Percentiles rank a stretch among this genome's conserved stretches.
Evolutionary conservation across 2,329 filamentous ascomycete species (phyloP).

Genomic region (Neopestalotiopsis clavispora): DNA sequence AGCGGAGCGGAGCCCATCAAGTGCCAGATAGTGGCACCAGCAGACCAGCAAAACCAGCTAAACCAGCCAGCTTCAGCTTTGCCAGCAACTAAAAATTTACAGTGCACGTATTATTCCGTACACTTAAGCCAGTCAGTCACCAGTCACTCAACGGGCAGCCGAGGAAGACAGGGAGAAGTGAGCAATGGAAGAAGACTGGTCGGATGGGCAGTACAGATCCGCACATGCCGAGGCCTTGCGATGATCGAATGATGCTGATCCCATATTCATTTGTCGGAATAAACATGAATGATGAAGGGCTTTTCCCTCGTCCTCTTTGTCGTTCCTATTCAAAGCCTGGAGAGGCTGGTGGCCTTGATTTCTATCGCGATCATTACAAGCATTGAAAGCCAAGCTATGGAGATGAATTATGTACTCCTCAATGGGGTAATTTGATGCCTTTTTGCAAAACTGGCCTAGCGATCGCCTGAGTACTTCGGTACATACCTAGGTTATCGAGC

Average conservation of each 20-base stretch:
- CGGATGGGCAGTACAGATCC: neutral
- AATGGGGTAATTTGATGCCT: too few species aligned
- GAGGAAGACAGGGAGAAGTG: neutral
- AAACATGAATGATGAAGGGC: neutral
- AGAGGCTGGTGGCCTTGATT: too few species aligned
- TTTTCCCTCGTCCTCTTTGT: neutral
- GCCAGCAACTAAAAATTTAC: too few species aligned
- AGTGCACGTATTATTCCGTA: too few species aligned
- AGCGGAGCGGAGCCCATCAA: neutral
- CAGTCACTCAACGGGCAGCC: neutral
- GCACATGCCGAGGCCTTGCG: neutral
- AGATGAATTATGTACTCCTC: too few species aligned
- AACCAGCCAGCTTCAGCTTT: neutral
- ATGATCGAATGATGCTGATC: conserved; percentile 1
- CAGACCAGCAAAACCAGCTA: neutral
- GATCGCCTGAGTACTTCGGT: neutral
- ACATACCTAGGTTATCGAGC: neutral
- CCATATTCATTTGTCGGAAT: neutral
- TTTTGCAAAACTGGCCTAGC: too few species aligned
- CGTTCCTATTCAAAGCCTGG: too few species aligned
- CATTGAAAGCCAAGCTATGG: too few species aligned
- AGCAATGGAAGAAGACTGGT: neutral
- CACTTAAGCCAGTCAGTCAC: neutral
- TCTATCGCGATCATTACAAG: too few species aligned
- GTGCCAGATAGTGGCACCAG: neutral